Evolutionary conservation across 192 early-diverging fungal genomes (phyloP).

Genomic region (Dispira parvispora): DNA sequence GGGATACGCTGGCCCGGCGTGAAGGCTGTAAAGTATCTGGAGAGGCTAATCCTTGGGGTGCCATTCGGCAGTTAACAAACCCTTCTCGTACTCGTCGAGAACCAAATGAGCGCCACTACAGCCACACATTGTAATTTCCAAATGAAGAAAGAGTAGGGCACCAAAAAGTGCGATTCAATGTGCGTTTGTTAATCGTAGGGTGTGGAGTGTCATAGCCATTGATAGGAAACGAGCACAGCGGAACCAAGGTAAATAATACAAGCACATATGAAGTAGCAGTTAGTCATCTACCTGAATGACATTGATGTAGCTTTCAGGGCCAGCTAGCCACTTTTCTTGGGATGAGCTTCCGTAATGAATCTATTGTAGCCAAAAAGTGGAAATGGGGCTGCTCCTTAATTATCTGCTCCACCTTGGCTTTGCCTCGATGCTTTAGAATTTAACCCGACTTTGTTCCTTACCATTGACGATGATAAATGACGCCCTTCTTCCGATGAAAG

Average conservation of each 20-base stretch:
- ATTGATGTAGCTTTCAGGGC: neutral
- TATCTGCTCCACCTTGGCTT: neutral
- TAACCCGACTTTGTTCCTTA: constrained; percentile 13
- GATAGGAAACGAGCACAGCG: neutral
- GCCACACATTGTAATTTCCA: neutral
- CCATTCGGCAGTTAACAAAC: constrained; percentile 9
- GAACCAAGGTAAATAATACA: neutral
- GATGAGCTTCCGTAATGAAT: neutral
- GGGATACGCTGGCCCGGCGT: too few species aligned
- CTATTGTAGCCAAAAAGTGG: neutral
- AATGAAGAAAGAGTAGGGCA: neutral
- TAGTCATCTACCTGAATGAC: neutral
- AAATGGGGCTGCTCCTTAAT: too few species aligned
- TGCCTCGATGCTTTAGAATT: too few species aligned
- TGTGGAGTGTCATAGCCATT: neutral
- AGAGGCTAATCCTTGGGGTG: neutral
- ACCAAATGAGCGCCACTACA: neutral
- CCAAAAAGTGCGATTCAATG: neutral
- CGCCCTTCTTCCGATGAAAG: constrained; percentile 25
- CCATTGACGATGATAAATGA: constrained; percentile 29
- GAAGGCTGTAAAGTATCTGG: neutral
- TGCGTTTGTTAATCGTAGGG: neutral
- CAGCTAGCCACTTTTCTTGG: neutral
- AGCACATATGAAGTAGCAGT: neutral
- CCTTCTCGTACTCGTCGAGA: constrained; percentile 3